Evolutionary conservation across 192 early-diverging fungal genomes (phyloP).

Genomic region (Oehlia diaphana): DNA sequence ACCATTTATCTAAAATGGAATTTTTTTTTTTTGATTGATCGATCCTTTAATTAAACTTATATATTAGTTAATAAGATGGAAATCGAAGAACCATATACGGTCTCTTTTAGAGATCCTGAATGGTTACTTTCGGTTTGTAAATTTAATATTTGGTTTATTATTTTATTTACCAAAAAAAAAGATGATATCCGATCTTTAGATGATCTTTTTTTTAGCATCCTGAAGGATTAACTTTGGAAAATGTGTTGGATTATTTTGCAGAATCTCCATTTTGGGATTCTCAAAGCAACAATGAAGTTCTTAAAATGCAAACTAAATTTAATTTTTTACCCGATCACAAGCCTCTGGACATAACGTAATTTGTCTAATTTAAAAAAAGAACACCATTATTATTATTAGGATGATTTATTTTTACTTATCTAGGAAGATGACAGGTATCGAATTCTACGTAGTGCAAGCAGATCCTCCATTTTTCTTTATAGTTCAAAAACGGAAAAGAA

Average conservation of each 20-base stretch:
- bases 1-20: neutral
- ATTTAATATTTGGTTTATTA: neutral
- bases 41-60: neutral
- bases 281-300: conserved; percentile 71
- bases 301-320: conserved; percentile 79
- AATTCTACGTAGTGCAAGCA: conserved; percentile 70
- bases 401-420: neutral
- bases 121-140: neutral
- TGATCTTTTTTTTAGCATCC: neutral
- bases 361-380: neutral
- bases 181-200: no score
- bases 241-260: conserved; percentile 78
- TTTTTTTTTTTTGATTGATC: neutral
- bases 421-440: conserved; percentile 70
- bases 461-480: conserved; percentile 65
- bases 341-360: conserved; percentile 15
- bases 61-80: neutral
- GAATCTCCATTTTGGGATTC: conserved; percentile 81
- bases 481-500: conserved; percentile 64
- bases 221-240: conserved; percentile 67
- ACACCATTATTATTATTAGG: neutral
- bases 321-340: conserved; percentile 45
- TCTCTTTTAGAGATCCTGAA: conserved; percentile 5
- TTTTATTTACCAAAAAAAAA: neutral
- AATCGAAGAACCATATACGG: neutral